Base-by-base conservation (phyloP, 2,329 filamentous ascomycete genomes). In the Davidsoniella eucalypti region DNA sequence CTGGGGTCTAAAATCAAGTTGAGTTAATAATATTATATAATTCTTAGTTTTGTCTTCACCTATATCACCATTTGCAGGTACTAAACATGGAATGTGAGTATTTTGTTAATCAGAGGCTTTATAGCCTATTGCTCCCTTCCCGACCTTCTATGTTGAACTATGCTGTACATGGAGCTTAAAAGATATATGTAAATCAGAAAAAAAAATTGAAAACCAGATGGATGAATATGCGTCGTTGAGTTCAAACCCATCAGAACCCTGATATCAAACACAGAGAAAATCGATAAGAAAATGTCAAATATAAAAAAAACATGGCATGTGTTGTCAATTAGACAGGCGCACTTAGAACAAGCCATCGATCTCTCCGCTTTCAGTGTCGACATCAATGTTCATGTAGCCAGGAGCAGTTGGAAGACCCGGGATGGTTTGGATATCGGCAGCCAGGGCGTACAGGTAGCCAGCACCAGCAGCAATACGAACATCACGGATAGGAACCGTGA, bases 371-470 rank as follows among this genome's bases (percentile, higher is more conserved):
- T 87, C 82, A 5, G 72, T 67, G 59, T 90, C 82, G 37, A 83
- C 81, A 57, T 95, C 90, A 43, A 95, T 88, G 60, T 95, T 95
- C 55, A 96, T 71, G 63, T 96, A 96, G 9, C 92, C 92, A 7
- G 90, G 92, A 17, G 90, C 90, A 7, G 92, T 96, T 8, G 90
- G 90, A 56, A 98, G 71, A 54, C 92, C 92, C 12, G 92, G 92
- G 56, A 98, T 98, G 1, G 92, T 98, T 71, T 96, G 92, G 57
- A 98, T 96, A 61, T 98, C 92, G 12, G 92, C 92, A 49, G 92
- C 92, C 54, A 96, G 75, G 5, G 92, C 92, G 59, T 94, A 86
- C 75, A 94, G 68, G 64, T 94, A 94, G 55, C 92, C 92, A 55
- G 87, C 92, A 61, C 92, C 92, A 53, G 88, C 88, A 25, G 92